phyloP scores from a whole-genome alignment of 768 basidiomycete genomes.

The Tulasnella sp. region DNA sequence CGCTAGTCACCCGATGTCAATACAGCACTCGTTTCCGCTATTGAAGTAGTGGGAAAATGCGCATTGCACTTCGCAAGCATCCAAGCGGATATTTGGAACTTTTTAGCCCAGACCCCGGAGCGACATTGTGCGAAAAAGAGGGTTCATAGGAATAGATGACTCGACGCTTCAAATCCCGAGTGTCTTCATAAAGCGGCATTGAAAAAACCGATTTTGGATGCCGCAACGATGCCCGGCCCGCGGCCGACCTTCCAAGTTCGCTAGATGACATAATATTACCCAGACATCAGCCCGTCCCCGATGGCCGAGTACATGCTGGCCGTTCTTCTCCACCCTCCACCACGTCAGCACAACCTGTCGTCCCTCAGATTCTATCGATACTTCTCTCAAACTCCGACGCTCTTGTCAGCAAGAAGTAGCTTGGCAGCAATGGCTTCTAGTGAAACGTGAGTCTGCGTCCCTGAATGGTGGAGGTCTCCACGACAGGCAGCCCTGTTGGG shows the following conservation, averaged over 20 bases:
- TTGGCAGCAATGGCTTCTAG: slow-evolving; percentile 3
- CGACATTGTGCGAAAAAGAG: background rate
- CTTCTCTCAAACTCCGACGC: background rate
- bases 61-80: too few species aligned
- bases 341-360: slow-evolving; percentile 2
- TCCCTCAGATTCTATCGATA: slow-evolving; percentile 5
- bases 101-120: background rate
- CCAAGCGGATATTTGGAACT: too few species aligned
- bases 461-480: background rate
- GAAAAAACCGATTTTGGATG: background rate
- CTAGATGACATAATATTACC: background rate
- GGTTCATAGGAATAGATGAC: background rate
- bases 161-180: background rate
- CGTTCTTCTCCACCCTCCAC: slow-evolving; percentile 3
- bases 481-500: background rate
- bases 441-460: background rate
- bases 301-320: slow-evolving; percentile 5
- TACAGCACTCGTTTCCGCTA: too few species aligned
- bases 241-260: background rate
- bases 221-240: background rate
- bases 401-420: slow-evolving; percentile 4
- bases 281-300: slow-evolving; percentile 8
- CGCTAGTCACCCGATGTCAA: too few species aligned
- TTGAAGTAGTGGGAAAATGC: too few species aligned
- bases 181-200: background rate